Base-by-base conservation (phyloP, 345 rosid genomes). In the Turritis glabra region DNA sequence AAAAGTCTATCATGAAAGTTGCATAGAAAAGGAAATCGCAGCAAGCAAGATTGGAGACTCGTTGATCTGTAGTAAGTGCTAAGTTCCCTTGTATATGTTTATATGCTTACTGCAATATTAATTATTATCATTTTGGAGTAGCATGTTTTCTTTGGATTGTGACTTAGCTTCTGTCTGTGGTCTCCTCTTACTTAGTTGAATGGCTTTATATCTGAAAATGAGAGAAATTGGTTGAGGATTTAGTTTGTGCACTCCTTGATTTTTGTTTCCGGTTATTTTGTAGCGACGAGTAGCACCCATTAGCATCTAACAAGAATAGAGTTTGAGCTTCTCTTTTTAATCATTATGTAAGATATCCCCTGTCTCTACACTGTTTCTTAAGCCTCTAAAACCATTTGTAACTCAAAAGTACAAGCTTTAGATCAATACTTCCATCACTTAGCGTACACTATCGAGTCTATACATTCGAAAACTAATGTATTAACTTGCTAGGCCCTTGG, bases 1-100 rank as follows among this genome's bases (percentile, higher is more conserved):
- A 26, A 79, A 79, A 73, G 81, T 73, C n/a, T 78, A 73, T 54
- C 81, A 72, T 68, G 78, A 52, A 0, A 8, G 11, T 38, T 78
- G 81, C 27, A 4, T 78, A 17, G 60, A 11, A 38, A 60, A 59
- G 40, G 65, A 23, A 1, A 33, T 10, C 23, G 5, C 38, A 50
- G 57, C 15, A 27, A 43, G 2, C 56, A 47, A 8, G n/a, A 59
- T 32, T 12, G 81, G 51, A 48, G 81, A 72, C 13, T 32, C 73
- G 4, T 78, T 50, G 12, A 66, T 72, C 11, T 78, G 81, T 66
- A 14, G 81, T 78, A 72, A 78, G 81, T 65, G 29, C 51, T 40
- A 3, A 6, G 19, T 52, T 58, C 32, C 58, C 55, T 41, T 38
- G 25, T 25, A 22, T 13, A 13, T 57, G 27, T 44, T 35, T 62